A percentile compares a stretch with the other conserved stretches of the same genome.
phyloP scores from a whole-genome alignment of 1,139 yeast species.

The Suhomyces bolitotheri region DNA sequence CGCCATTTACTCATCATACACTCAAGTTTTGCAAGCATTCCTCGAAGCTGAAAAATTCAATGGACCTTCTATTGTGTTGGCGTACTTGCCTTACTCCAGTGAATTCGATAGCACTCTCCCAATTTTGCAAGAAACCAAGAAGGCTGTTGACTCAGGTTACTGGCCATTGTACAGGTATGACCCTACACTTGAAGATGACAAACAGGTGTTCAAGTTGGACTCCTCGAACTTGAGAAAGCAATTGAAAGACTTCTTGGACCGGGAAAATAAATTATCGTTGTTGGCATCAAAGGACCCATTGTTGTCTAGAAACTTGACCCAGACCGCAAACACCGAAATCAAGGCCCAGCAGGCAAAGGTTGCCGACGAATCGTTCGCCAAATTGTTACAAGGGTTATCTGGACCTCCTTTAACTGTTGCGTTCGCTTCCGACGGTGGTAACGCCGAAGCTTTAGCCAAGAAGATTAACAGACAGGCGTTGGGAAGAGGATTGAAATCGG shows the following conservation, averaged over 20 bases:
- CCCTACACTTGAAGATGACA: conserved; percentile 52
- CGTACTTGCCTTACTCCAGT: conserved; percentile 75
- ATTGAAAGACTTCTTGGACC: conserved; percentile 76
- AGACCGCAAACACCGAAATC: conserved; percentile 59
- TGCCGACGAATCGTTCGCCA: conserved; percentile 77
- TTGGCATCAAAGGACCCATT: conserved; percentile 71
- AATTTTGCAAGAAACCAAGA: conserved; percentile 82
- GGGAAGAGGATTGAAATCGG: conserved; percentile 81
- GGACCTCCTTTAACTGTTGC: conserved; percentile 93
- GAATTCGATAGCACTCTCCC: conserved; percentile 72
- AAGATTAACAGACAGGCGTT: conserved; percentile 81
- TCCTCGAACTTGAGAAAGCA: conserved; percentile 80
- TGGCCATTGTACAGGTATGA: conserved; percentile 94
- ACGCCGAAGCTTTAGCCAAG: conserved; percentile 81
- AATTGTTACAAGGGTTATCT: conserved; percentile 78
- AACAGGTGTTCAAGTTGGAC: conserved; percentile 71
- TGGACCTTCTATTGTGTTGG: conserved; percentile 90
- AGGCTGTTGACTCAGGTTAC: conserved; percentile 88
- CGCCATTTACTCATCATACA: conserved; percentile 90
- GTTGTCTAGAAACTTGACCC: conserved; percentile 71
- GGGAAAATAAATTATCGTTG: conserved; percentile 83
- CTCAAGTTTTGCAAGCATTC: conserved; percentile 86
- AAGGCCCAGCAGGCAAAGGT: conserved; percentile 61
- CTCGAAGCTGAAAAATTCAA: conserved; percentile 83
- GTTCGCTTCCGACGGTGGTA: conserved; percentile 95